Percentiles rank a stretch among this genome's conserved stretches.
Evolutionary conservation across 129 eudicot genomes (phyloP).

Genomic region (sunflower (Helianthus annuus)): DNA sequence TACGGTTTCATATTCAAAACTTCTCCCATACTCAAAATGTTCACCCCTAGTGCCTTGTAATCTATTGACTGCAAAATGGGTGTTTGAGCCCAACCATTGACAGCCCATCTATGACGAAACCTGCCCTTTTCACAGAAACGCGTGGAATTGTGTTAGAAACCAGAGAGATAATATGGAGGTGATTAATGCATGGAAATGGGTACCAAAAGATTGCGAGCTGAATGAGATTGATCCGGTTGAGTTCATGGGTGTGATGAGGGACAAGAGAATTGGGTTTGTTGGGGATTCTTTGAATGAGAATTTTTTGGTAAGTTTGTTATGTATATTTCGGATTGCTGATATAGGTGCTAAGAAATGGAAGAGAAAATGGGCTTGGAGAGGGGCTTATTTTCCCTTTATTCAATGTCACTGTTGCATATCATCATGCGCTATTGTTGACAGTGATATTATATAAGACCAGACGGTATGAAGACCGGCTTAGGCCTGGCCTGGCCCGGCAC

Average conservation of each 20-base stretch:
- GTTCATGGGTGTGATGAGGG: constrained; percentile 27
- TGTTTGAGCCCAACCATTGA: constrained; percentile 53
- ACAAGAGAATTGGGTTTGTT: constrained; percentile 64
- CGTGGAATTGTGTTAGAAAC: constrained; percentile 33
- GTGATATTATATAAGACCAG: too few species aligned
- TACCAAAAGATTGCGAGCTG: constrained; percentile 67
- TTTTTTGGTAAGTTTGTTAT: constrained; percentile 70
- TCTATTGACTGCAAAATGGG: constrained; percentile 73
- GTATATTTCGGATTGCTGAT: constrained; percentile 76
- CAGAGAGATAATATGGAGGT: constrained; percentile 50
- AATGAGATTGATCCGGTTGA: constrained; percentile 28
- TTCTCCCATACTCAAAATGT: constrained; percentile 36
- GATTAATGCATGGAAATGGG: constrained; percentile 94
- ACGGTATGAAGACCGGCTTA: too few species aligned
- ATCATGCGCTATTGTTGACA: too few species aligned
- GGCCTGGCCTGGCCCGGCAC: too few species aligned
- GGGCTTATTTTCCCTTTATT: constrained; percentile 61
- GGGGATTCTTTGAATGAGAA: constrained; percentile 97
- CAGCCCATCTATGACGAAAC: constrained; percentile 62
- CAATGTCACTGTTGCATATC: constrained; percentile 86
- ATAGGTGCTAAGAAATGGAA: constrained; percentile 86
- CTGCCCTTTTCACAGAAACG: constrained; percentile 36
- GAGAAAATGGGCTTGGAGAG: constrained; percentile 90
- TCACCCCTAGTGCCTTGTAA: constrained; percentile 29
- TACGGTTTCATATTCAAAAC: constrained; percentile 33